Evolutionary conservation across 192 early-diverging fungal species (phyloP).

Genomic region (Linnemannia zychae): DNA sequence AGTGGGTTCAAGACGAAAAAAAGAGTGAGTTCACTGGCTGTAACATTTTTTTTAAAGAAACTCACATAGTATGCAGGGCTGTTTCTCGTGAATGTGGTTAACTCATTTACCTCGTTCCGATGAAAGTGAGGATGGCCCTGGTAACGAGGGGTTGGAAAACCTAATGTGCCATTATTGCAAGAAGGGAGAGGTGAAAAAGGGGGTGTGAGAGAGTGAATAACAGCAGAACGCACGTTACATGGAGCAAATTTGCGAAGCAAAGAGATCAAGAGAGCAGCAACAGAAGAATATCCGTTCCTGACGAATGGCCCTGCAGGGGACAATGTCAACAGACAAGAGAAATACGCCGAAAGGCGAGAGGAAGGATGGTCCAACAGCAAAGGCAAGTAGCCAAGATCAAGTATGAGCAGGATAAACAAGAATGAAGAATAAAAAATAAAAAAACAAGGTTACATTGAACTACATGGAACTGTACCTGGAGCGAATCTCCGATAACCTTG

Average conservation of each 20-base stretch:
- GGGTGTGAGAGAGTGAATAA: not conserved
- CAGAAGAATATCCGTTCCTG: not conserved
- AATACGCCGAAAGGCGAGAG: not conserved
- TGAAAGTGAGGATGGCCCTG: slow-evolving; percentile 47
- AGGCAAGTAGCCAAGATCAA: not conserved
- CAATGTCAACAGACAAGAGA: not conserved
- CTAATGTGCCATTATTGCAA: not conserved
- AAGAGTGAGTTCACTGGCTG: not conserved
- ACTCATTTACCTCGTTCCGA: slow-evolving; percentile 24
- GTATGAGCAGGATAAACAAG: not conserved
- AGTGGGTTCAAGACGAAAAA: not conserved
- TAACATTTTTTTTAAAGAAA: not conserved
- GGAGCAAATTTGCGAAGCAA: not conserved
- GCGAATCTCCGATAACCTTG: slow-evolving; percentile 51
- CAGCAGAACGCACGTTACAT: not conserved
- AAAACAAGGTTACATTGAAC: slow-evolving; percentile 1
- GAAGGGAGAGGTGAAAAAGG: not conserved
- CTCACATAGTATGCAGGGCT: not conserved
- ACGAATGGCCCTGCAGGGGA: not conserved
- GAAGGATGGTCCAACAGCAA: slow-evolving; percentile 2
- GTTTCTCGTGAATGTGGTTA: not conserved
- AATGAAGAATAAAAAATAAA: not conserved
- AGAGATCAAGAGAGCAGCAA: not conserved
- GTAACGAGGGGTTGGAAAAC: slow-evolving; percentile 52
- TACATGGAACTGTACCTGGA: slow-evolving; percentile 30